phyloP scores from a whole-genome alignment of 306 rosid genomes.

The Trifolium pratense region DNA sequence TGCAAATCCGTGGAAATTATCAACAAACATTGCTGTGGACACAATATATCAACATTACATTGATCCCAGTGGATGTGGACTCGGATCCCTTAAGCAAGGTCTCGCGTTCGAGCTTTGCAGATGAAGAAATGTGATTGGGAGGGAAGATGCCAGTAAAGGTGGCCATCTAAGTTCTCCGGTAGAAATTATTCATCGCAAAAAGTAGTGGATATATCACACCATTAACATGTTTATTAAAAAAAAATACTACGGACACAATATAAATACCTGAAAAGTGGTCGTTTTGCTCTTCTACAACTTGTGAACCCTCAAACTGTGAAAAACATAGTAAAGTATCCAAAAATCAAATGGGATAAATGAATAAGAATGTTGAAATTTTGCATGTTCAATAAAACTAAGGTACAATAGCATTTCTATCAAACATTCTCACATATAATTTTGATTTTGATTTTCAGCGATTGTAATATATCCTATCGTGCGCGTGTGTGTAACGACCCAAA shows the following conservation, averaged over 20 bases:
- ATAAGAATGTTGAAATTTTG: constrained; percentile 36
- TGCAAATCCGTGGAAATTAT: constrained; percentile 48
- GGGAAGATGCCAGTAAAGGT: not conserved
- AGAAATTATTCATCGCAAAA: too few relatives aligned
- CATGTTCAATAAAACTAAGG: constrained; percentile 36
- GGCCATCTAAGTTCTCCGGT: not conserved
- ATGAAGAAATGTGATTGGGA: not conserved
- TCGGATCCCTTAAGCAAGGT: not conserved
- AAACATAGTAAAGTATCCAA: constrained; percentile 39
- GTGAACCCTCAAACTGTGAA: constrained; percentile 89
- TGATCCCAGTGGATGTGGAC: not conserved
- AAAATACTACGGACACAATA: not conserved
- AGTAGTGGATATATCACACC: too few relatives aligned
- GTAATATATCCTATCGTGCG: not conserved
- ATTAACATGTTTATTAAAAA: not conserved
- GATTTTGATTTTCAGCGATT: not conserved
- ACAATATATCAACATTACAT: too few relatives aligned
- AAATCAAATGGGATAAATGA: constrained; percentile 36
- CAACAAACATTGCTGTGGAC: constrained; percentile 12
- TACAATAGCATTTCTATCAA: not conserved
- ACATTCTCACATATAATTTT: not conserved
- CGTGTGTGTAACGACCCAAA: too few relatives aligned
- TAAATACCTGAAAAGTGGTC: constrained; percentile 79
- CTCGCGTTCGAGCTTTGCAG: not conserved
- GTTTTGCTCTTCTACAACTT: constrained; percentile 81